Conservation (phyloP, 2,329 filamentous ascomycete species). For the Rhinocladiella mackenziei region DNA sequence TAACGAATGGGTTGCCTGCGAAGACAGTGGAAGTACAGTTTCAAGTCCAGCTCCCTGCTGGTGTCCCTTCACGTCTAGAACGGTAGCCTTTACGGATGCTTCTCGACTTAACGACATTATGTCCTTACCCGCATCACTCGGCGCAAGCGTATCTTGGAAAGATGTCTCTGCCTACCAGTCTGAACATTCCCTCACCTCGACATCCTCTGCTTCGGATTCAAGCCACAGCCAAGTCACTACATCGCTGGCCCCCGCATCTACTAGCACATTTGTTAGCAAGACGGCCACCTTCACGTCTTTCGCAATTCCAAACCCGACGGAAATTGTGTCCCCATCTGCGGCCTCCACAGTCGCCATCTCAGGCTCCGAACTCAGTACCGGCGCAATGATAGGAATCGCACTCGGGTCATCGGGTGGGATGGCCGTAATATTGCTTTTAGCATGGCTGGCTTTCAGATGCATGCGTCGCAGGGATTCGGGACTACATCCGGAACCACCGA, state of each 20-base stretch:
- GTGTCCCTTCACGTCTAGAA: conserved; percentile 19
- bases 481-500: conserved; percentile 2
- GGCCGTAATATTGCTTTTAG: conserved; percentile 5
- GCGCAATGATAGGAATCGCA: conserved; percentile 20
- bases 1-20: conserved; percentile 25
- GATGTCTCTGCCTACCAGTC: conserved; percentile 14
- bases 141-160: conserved; percentile 18
- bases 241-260: neutral
- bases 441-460: conserved; percentile 7
- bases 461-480: conserved; percentile 6
- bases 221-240: neutral
- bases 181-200: conserved; percentile 7
- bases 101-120: conserved; percentile 20
- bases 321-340: neutral
- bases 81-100: conserved; percentile 19
- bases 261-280: too few species aligned
- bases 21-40: conserved; percentile 18
- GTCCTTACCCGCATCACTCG: conserved; percentile 15
- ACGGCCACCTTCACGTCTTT: too few species aligned
- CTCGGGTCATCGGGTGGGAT: conserved; percentile 14
- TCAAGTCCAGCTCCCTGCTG: conserved; percentile 19
- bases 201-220: neutral
- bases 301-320: too few species aligned
- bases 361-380: conserved; percentile 14
- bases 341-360: conserved; percentile 1